These are phyloP conservation scores for Zalaria sp. DNA, from an alignment of 2,329 filamentous ascomycete species.

Conservation along the genomic window DNA sequence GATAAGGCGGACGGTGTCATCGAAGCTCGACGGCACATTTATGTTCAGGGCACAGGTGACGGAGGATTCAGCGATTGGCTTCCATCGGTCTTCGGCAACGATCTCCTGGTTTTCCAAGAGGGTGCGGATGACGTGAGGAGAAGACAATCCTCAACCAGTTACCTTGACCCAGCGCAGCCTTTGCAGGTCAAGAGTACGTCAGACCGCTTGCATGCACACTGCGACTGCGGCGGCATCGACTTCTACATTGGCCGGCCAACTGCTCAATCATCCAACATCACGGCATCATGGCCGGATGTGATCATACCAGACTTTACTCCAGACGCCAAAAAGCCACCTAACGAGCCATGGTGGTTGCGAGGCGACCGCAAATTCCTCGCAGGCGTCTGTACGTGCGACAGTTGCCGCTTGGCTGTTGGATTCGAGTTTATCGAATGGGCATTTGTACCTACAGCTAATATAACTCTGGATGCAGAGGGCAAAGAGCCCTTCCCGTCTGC, in stretches of 20 bases:
- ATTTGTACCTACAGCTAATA: conserved; percentile 47
- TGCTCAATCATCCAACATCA: conserved; percentile 26
- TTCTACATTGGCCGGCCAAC: conserved; percentile 45
- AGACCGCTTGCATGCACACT: conserved; percentile 27
- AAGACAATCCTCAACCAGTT: conserved; percentile 1
- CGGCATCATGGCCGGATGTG: conserved; percentile 40
- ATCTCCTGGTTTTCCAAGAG: neutral
- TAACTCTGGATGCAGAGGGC: conserved; percentile 28
- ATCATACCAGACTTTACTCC: conserved; percentile 32
- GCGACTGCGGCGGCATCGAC: conserved; percentile 41
- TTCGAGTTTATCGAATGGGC: conserved; percentile 54
- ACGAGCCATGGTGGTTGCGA: conserved; percentile 47
- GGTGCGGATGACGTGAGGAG: conserved; percentile 6
- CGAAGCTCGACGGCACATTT: conserved; percentile 17
- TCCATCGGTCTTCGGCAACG: conserved; percentile 10
- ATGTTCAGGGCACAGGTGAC: conserved; percentile 20
- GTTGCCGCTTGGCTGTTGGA: conserved; percentile 46
- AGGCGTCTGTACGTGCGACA: conserved; percentile 46
- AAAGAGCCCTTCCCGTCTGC: conserved; percentile 15
- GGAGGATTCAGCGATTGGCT: conserved; percentile 24
- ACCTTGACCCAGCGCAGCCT: neutral
- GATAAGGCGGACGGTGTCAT: conserved; percentile 16
- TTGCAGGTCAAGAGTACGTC: neutral
- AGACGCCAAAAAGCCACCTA: conserved; percentile 6
- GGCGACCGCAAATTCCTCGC: conserved; percentile 39